Percentiles rank a stretch among this genome's conserved stretches.
These are phyloP conservation scores for Candida germanica DNA, from an alignment of 805 yeast species.

Conservation along the genomic window DNA sequence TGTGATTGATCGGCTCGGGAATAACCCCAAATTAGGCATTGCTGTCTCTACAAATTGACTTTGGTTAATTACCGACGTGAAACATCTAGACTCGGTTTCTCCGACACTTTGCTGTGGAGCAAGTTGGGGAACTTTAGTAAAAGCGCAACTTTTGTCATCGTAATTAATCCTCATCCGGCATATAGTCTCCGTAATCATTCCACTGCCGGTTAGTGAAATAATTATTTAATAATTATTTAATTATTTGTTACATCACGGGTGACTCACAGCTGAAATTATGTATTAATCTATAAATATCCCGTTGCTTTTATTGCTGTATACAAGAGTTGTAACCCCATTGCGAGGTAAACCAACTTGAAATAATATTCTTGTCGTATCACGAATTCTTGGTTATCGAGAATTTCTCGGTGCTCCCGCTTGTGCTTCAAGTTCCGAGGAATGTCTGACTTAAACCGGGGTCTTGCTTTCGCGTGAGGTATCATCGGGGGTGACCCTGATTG, in stretches of 20 bases:
- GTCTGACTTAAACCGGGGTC: constrained; percentile 5
- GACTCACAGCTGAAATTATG: constrained; percentile 1
- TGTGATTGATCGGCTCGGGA: too few species aligned
- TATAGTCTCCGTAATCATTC: too few species aligned
- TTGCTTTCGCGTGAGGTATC: neutral
- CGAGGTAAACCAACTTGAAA: neutral
- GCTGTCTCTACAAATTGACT: too few species aligned
- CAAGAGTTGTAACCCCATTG: too few species aligned
- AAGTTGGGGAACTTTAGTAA: too few species aligned
- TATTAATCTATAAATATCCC: constrained; percentile 1
- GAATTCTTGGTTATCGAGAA: constrained; percentile 1
- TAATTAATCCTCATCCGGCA: too few species aligned
- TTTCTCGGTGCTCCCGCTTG: constrained; percentile 1
- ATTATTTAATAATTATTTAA: neutral
- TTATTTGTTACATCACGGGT: neutral
- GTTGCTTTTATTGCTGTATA: too few species aligned
- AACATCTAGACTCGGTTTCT: too few species aligned
- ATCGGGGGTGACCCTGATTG: neutral
- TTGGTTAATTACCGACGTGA: too few species aligned
- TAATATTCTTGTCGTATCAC: constrained; percentile 1
- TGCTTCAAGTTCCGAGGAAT: neutral
- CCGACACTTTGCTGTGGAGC: too few species aligned
- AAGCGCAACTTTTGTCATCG: too few species aligned
- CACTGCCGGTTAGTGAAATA: neutral
- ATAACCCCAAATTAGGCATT: too few species aligned